A percentile compares a stretch with the other conserved stretches of the same genome.
These are phyloP conservation scores for Beauveria caledonica DNA, from an alignment of 2,329 filamentous ascomycete species.

Conservation along the genomic window DNA sequence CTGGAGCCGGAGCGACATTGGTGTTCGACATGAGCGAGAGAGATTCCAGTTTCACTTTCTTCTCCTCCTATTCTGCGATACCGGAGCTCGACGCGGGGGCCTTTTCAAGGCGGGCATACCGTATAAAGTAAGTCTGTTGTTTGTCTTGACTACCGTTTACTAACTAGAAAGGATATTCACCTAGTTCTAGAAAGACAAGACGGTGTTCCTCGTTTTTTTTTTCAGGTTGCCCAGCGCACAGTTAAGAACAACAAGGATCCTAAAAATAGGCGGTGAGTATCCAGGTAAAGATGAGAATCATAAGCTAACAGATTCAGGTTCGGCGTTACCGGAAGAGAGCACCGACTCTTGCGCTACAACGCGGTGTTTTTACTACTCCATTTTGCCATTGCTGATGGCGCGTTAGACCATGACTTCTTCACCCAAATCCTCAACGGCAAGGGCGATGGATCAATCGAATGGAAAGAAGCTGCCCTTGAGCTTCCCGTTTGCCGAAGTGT, in stretches of 20 bases:
- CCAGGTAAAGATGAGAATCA: neutral
- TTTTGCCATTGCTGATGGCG: conserved; percentile 8
- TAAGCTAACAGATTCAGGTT: neutral
- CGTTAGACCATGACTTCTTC: conserved; percentile 1
- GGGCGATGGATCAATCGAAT: conserved; percentile 2
- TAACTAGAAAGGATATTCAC: neutral
- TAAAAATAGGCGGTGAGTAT: neutral
- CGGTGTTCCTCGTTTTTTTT: neutral
- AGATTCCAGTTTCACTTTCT: conserved; percentile 1
- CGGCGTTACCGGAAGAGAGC: neutral
- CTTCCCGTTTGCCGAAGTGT: neutral
- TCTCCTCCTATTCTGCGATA: conserved; percentile 1
- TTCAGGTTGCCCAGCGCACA: neutral
- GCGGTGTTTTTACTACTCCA: conserved; percentile 1
- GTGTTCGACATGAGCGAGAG: neutral
- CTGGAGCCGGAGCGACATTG: neutral
- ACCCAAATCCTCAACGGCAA: neutral
- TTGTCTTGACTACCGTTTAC: neutral
- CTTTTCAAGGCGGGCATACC: neutral
- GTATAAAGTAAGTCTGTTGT: neutral
- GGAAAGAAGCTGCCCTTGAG: neutral
- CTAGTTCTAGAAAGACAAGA: neutral
- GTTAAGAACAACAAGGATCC: neutral
- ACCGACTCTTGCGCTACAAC: conserved; percentile 3
- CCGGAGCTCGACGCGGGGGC: neutral